These are phyloP conservation scores for Tetracladium maxilliforme DNA, from an alignment of 2,329 filamentous ascomycete genomes.

Conservation along the genomic window DNA sequence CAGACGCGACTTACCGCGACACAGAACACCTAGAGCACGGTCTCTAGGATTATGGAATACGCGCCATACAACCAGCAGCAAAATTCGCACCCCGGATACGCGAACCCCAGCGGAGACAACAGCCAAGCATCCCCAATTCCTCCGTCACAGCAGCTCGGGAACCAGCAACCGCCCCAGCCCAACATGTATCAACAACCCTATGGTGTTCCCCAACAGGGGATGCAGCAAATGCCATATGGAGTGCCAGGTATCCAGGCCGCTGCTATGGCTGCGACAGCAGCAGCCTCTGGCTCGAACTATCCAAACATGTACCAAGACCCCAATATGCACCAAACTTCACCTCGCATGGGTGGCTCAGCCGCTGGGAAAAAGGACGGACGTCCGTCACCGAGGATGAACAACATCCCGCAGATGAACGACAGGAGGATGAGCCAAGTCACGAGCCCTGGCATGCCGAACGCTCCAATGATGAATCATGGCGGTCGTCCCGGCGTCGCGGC, in stretches of 20 bases:
- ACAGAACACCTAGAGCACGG: no score
- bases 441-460: slow-evolving; percentile 59
- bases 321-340: slow-evolving; percentile 56
- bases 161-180: slow-evolving; percentile 45
- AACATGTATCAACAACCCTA: slow-evolving; percentile 74
- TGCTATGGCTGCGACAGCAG: slow-evolving; percentile 82
- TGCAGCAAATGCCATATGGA: slow-evolving; percentile 61
- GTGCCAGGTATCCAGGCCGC: slow-evolving; percentile 78
- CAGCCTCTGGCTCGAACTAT: slow-evolving; percentile 61
- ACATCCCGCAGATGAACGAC: slow-evolving; percentile 42
- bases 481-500: slow-evolving; percentile 32
- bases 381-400: slow-evolving; percentile 67
- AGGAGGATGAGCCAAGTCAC: slow-evolving; percentile 42
- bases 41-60: no score
- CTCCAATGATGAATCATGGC: slow-evolving; percentile 66
- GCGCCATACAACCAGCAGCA: no score
- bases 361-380: slow-evolving; percentile 59
- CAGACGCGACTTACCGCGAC: no score
- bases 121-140: slow-evolving; percentile 68
- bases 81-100: no score
- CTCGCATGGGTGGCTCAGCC: slow-evolving; percentile 50
- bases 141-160: slow-evolving; percentile 58
- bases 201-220: slow-evolving; percentile 55
- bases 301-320: slow-evolving; percentile 61
- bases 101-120: slow-evolving; percentile 31